Evolutionary conservation across 2,329 filamentous ascomycete genomes (phyloP).

Genomic region (Rhynchosporium secalis): DNA sequence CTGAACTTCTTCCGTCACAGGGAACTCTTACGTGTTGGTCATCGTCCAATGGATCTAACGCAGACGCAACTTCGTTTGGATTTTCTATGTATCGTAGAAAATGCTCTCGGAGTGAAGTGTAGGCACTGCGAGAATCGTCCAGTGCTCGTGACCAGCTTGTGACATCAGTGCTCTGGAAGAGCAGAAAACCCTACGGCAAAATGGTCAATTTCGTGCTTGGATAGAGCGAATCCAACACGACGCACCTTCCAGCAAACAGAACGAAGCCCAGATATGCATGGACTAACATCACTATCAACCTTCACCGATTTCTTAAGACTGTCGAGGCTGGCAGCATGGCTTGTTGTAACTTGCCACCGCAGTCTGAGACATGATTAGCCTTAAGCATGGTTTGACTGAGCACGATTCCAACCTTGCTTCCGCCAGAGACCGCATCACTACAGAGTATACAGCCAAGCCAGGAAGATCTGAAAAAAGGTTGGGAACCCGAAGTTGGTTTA

Average conservation of each 20-base stretch:
- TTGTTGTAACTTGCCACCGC: slow-evolving; percentile 67
- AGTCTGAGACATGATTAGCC: slow-evolving; percentile 49
- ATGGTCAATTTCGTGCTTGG: slow-evolving; percentile 5
- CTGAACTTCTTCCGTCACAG: slow-evolving; percentile 19
- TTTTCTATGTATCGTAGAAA: slow-evolving; percentile 82
- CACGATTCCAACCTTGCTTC: slow-evolving; percentile 50
- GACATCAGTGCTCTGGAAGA: slow-evolving; percentile 68
- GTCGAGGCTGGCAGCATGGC: slow-evolving; percentile 56
- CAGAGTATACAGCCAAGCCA: background rate
- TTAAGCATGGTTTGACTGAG: slow-evolving; percentile 8
- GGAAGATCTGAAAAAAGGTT: background rate
- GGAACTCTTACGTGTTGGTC: slow-evolving; percentile 56
- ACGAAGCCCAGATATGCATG: slow-evolving; percentile 71
- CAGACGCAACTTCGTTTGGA: slow-evolving; percentile 74
- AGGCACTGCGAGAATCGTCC: slow-evolving; percentile 69
- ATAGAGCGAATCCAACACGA: slow-evolving; percentile 4
- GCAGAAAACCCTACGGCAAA: slow-evolving; percentile 66
- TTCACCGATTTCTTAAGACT: slow-evolving; percentile 66
- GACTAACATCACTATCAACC: slow-evolving; percentile 57
- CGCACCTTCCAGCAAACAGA: slow-evolving; percentile 90
- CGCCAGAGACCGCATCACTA: slow-evolving; percentile 54
- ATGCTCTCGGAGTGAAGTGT: slow-evolving; percentile 69
- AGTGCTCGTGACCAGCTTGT: slow-evolving; percentile 69
- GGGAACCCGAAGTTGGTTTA: slow-evolving; percentile 1
- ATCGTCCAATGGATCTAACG: slow-evolving; percentile 82